Conservation (phyloP, 306 rosid genomes). For the Acacia melanoxylon region DNA sequence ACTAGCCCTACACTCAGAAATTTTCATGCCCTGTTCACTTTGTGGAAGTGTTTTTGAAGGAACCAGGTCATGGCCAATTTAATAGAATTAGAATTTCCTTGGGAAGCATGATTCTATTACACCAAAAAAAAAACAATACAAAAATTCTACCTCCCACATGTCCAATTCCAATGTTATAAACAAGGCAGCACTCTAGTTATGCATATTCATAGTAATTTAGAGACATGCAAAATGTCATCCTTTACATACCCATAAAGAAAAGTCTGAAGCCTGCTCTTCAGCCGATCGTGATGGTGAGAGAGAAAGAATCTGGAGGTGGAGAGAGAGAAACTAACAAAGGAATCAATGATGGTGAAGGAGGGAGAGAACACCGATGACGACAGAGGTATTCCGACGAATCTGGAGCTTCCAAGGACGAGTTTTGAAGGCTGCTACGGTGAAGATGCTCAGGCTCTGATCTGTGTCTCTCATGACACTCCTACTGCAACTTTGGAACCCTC, state of each 20-base stretch:
- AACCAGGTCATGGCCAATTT: neutral
- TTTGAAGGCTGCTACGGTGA: too few relatives aligned
- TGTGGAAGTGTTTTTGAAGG: neutral
- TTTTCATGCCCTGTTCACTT: neutral
- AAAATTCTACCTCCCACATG: neutral
- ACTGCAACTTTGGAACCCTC: too few relatives aligned
- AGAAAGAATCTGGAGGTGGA: too few relatives aligned
- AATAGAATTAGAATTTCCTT: neutral
- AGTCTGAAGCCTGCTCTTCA: slow-evolving; percentile 77
- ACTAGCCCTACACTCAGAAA: slow-evolving; percentile 34
- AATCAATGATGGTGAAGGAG: too few relatives aligned
- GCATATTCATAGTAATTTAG: slow-evolving; percentile 14
- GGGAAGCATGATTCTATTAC: neutral
- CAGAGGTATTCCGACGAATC: too few relatives aligned
- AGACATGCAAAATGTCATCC: slow-evolving; percentile 17
- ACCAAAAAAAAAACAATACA: neutral
- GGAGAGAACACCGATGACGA: too few relatives aligned
- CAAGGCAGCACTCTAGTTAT: slow-evolving; percentile 3
- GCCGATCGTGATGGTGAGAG: slow-evolving; percentile 72
- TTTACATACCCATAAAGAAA: slow-evolving; percentile 78
- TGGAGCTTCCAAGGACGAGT: too few relatives aligned
- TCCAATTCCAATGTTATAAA: neutral
- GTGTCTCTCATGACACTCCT: too few relatives aligned
- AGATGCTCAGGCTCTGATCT: too few relatives aligned
- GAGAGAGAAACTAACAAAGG: too few relatives aligned